Conservation (phyloP, 345 rosid genomes). For the Eutrema yunnanense region DNA sequence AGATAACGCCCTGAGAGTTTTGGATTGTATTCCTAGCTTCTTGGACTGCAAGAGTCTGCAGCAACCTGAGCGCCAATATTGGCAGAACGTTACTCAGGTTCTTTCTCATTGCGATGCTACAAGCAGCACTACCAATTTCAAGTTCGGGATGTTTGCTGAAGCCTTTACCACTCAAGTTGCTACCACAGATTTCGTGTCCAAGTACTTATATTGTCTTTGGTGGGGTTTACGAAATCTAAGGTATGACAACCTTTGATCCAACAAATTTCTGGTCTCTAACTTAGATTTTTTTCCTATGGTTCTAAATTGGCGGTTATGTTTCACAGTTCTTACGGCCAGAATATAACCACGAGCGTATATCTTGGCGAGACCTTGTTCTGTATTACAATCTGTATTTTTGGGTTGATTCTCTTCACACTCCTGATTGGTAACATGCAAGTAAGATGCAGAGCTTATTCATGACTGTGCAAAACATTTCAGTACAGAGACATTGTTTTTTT, state of each 20-base stretch:
- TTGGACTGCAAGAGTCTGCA: slow-evolving; percentile 48
- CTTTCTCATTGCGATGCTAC: slow-evolving; percentile 50
- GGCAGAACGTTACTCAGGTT: slow-evolving; percentile 61
- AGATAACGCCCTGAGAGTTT: slow-evolving; percentile 34
- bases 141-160: slow-evolving; percentile 78
- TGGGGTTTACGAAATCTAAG: slow-evolving; percentile 87
- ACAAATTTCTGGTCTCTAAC: background rate
- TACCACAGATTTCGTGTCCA: slow-evolving; percentile 39
- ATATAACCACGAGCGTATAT: slow-evolving; percentile 61
- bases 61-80: slow-evolving; percentile 52
- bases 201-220: slow-evolving; percentile 82
- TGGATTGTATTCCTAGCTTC: slow-evolving; percentile 56
- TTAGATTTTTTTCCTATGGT: background rate
- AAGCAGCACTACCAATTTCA: slow-evolving; percentile 37
- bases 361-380: slow-evolving; percentile 72
- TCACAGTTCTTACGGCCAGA: slow-evolving; percentile 79
- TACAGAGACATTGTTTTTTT: background rate
- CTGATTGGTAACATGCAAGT: slow-evolving; percentile 98
- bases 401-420: slow-evolving; percentile 66
- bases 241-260: slow-evolving; percentile 27
- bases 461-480: background rate
- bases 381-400: slow-evolving; percentile 58
- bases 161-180: slow-evolving; percentile 64
- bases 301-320: background rate
- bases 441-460: background rate